Percentiles rank a stretch among this genome's conserved stretches.
These are phyloP conservation scores for Aureobasidium subglaciale DNA, from an alignment of 2,329 filamentous ascomycete species.

Conservation along the genomic window DNA sequence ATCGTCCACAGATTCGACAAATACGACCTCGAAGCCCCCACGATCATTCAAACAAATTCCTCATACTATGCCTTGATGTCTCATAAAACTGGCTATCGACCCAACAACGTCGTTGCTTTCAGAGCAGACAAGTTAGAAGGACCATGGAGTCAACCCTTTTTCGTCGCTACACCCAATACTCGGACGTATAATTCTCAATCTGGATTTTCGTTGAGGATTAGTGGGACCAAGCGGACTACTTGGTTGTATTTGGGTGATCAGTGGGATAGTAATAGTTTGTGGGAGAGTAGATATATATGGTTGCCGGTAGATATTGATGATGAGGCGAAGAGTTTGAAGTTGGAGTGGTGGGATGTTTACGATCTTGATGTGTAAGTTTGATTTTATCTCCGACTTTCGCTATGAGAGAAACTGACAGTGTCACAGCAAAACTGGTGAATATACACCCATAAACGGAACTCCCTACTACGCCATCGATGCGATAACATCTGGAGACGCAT, in stretches of 20 bases:
- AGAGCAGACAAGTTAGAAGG: slow-evolving; percentile 51
- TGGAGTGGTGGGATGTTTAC: slow-evolving; percentile 51
- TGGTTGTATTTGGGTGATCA: slow-evolving; percentile 60
- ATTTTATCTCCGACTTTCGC: neutral
- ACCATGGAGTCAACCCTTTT: slow-evolving; percentile 55
- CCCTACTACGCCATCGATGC: slow-evolving; percentile 44
- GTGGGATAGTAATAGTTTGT: slow-evolving; percentile 52
- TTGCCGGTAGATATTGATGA: slow-evolving; percentile 49
- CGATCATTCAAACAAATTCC: slow-evolving; percentile 53
- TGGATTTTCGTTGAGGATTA: slow-evolving; percentile 48
- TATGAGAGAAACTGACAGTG: neutral
- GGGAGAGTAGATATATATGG: slow-evolving; percentile 54
- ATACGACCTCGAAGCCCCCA: slow-evolving; percentile 54
- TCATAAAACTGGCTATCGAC: slow-evolving; percentile 57
- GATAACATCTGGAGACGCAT: slow-evolving; percentile 40
- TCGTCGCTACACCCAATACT: slow-evolving; percentile 51
- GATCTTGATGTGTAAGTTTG: slow-evolving; percentile 42
- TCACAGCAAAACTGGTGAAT: slow-evolving; percentile 40
- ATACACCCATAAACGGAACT: slow-evolving; percentile 40
- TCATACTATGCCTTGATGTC: slow-evolving; percentile 57
- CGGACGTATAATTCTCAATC: slow-evolving; percentile 56
- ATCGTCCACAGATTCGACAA: slow-evolving; percentile 52
- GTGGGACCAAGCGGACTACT: slow-evolving; percentile 30
- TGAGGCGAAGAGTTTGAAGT: slow-evolving; percentile 41
- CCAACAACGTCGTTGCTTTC: slow-evolving; percentile 55